These are phyloP conservation scores for Vachellia collinsii DNA, from an alignment of 306 rosid species.

Conservation along the genomic window DNA sequence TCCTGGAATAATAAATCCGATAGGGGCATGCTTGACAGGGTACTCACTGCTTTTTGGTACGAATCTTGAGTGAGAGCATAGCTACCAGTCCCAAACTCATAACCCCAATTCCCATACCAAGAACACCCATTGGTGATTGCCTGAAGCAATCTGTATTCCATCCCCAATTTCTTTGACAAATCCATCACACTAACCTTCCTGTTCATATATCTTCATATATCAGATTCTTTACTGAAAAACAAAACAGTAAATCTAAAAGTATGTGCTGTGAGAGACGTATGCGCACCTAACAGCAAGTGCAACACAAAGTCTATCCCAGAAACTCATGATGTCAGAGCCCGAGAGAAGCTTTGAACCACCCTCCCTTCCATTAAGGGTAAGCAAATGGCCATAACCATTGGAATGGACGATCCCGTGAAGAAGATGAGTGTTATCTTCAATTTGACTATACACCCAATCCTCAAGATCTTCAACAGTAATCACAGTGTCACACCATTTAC, in stretches of 20 bases:
- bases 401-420: constrained; percentile 71
- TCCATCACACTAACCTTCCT: constrained; percentile 85
- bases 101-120: constrained; percentile 84
- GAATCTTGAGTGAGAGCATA: constrained; percentile 68
- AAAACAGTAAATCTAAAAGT: background rate
- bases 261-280: background rate
- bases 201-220: background rate
- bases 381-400: constrained; percentile 75
- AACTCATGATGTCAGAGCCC: constrained; percentile 61
- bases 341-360: constrained; percentile 68
- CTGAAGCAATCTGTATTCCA: constrained; percentile 68
- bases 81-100: constrained; percentile 71
- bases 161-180: constrained; percentile 66
- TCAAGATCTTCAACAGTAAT: constrained; percentile 53
- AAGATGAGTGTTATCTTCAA: constrained; percentile 65
- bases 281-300: constrained; percentile 61
- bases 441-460: constrained; percentile 59
- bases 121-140: constrained; percentile 56
- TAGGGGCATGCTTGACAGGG: constrained; percentile 48
- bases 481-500: constrained; percentile 36
- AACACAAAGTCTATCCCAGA: constrained; percentile 71
- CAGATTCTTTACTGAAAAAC: background rate
- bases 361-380: constrained; percentile 66
- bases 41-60: constrained; percentile 56
- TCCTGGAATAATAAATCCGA: constrained; percentile 50